These are phyloP conservation scores for Pythium periplocum DNA, from an alignment of 352 stramenopile species.

Conservation along the genomic window DNA sequence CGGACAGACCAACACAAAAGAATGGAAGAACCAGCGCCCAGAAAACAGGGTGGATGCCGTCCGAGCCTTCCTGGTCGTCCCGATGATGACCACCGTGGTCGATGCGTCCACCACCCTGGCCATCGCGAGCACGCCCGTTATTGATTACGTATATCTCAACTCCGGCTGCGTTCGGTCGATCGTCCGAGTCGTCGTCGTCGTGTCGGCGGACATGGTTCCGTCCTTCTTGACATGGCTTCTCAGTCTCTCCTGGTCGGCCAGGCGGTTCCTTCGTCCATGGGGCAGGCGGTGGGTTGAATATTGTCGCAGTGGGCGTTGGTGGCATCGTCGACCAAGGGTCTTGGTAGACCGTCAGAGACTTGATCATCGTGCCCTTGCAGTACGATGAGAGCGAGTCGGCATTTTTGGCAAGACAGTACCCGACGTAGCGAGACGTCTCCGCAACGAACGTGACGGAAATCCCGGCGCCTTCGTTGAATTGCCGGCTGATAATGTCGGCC, in stretches of 20 bases:
- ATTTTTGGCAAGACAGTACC: constrained; percentile 1
- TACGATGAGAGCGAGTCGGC: neutral
- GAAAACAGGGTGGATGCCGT: constrained; percentile 6
- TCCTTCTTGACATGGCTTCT: constrained; percentile 1
- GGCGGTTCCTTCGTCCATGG: neutral
- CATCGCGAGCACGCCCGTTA: neutral
- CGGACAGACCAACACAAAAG: constrained; percentile 13
- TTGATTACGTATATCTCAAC: constrained; percentile 8
- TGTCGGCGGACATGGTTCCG: neutral
- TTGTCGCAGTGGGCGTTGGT: too few species aligned
- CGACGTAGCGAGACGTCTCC: constrained; percentile 1
- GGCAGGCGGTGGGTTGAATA: neutral
- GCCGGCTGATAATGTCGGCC: neutral
- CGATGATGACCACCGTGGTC: neutral
- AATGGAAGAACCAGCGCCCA: constrained; percentile 19
- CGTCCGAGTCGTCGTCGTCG: constrained; percentile 4
- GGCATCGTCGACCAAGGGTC: too few species aligned
- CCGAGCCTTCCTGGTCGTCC: neutral
- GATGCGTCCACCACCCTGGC: neutral
- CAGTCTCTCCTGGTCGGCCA: neutral
- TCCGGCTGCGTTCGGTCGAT: neutral
- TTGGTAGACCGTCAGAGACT: too few species aligned
- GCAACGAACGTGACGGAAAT: neutral
- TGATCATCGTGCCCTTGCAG: constrained; percentile 5
- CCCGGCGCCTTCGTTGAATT: neutral